Evolutionary conservation across 768 basidiomycete genomes (phyloP), one percentile per base, ranked within the genome.

Genomic region (Hortiboletus campestris): DNA sequence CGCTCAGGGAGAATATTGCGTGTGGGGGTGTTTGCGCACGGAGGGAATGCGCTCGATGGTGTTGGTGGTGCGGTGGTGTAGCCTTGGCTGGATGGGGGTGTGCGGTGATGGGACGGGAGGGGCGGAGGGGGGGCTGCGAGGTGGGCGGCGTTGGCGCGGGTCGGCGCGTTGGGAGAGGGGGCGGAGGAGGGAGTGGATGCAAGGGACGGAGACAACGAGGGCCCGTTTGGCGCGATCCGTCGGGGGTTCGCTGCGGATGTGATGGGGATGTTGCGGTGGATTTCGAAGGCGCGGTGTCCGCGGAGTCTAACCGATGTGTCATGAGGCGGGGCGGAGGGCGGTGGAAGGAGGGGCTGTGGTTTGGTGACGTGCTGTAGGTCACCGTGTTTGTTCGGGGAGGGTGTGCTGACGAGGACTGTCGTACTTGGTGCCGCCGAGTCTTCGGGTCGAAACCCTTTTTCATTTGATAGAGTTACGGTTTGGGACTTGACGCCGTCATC

Each of bases 11-110:
- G 11, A 75, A 76, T 50, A 75, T 87, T 49, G 83, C 83, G 8
- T 82, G 81, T 63, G 2, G 85, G 84, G 10, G 78, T 79, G 2
- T 87, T 86, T 65, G 61, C 78, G 17, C 85, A 85, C 62, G 85
- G 84, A 1, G 71, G 76, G 58, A 87, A 87, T 62, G 76, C 80
- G 28, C 67, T 80, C 40, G 85, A 72, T 87, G 75, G 71, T 78
- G 60, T 66, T 85, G 31, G 86, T 86, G 86, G 78, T 79, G 14
- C 62, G 67, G 28, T 71, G 25, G 25, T 25, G 25, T 25, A 25
- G 0, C 49, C 80, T 86, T 88, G 32, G 72, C n/a, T n/a, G 72
- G n/a, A 84, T 83, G 82, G 80, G 80, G 83, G 6, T 51, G 68
- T 86, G 13, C 68, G 81, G 47, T 76, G 31, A 64, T 72, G 65